These are phyloP conservation scores for Debaryomycetaceae sp. DNA, from an alignment of 1,139 yeast species.

Conservation along the genomic window DNA sequence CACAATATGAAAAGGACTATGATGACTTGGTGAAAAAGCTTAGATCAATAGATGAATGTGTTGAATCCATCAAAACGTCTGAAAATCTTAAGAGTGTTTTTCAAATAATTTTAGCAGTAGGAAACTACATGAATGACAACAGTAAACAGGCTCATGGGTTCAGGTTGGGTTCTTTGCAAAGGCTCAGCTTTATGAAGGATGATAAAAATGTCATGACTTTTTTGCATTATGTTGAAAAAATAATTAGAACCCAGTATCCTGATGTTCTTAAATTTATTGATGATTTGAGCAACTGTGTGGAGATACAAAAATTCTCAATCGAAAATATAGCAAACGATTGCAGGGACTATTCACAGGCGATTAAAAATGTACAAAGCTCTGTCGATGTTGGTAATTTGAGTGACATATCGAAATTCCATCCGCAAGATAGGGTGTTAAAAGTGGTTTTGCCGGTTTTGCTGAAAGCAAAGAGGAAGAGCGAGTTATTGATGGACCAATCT, in stretches of 20 bases:
- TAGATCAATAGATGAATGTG: slow-evolving; percentile 61
- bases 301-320: slow-evolving; percentile 62
- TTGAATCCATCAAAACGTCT: slow-evolving; percentile 57
- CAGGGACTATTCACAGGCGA: slow-evolving; percentile 50
- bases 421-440: slow-evolving; percentile 60
- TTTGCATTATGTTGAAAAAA: slow-evolving; percentile 74
- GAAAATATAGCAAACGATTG: slow-evolving; percentile 68
- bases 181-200: slow-evolving; percentile 75
- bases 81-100: slow-evolving; percentile 61
- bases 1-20: slow-evolving; percentile 67
- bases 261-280: slow-evolving; percentile 56
- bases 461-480: slow-evolving; percentile 65
- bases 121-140: slow-evolving; percentile 80
- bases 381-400: slow-evolving; percentile 74
- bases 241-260: slow-evolving; percentile 66
- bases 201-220: slow-evolving; percentile 76
- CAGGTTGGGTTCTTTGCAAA: slow-evolving; percentile 68
- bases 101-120: slow-evolving; percentile 75
- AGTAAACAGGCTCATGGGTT: slow-evolving; percentile 81
- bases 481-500: slow-evolving; percentile 60
- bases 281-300: slow-evolving; percentile 57
- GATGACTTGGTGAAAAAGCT: slow-evolving; percentile 61
- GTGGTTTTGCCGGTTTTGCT: slow-evolving; percentile 65
- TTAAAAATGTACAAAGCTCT: slow-evolving; percentile 69
- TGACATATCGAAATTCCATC: slow-evolving; percentile 73